Conservation (phyloP, 345 rosid species). For the Clarkia xantiana region DNA sequence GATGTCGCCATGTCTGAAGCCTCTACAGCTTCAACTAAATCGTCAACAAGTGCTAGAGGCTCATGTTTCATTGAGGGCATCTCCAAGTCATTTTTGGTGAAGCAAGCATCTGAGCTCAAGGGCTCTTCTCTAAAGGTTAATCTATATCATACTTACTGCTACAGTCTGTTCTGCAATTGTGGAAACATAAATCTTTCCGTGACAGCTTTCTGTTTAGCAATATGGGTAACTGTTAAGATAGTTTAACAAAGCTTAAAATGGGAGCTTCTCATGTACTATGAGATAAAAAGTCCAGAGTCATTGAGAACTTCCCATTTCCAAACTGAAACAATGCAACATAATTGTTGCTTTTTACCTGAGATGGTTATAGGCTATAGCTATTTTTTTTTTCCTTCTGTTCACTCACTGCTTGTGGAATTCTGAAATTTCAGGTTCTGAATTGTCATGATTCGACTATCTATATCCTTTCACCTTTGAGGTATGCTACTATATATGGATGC, state of each 20-base stretch:
- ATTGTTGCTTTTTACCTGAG: no score
- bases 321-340: no score
- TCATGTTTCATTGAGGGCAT: constrained; percentile 80
- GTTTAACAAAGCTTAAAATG: no score
- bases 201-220: no score
- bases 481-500: constrained; percentile 88
- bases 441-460: constrained; percentile 94
- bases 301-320: no score
- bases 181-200: neutral
- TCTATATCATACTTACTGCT: neutral
- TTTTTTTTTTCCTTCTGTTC: constrained; percentile 4
- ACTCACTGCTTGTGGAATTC: constrained; percentile 6
- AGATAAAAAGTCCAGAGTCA: no score
- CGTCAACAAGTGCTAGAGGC: constrained; percentile 49
- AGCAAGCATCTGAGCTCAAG: constrained; percentile 81
- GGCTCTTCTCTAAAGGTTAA: constrained; percentile 89
- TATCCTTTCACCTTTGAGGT: constrained; percentile 84
- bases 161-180: neutral
- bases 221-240: no score
- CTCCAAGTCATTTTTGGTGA: constrained; percentile 72
- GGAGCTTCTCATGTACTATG: no score
- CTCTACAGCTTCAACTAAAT: constrained; percentile 53
- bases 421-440: constrained; percentile 62
- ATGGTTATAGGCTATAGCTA: neutral
- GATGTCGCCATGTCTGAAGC: constrained; percentile 95